These are phyloP conservation scores for Penicillium concentricum DNA, from an alignment of 2,329 filamentous ascomycete species.

Conservation along the genomic window DNA sequence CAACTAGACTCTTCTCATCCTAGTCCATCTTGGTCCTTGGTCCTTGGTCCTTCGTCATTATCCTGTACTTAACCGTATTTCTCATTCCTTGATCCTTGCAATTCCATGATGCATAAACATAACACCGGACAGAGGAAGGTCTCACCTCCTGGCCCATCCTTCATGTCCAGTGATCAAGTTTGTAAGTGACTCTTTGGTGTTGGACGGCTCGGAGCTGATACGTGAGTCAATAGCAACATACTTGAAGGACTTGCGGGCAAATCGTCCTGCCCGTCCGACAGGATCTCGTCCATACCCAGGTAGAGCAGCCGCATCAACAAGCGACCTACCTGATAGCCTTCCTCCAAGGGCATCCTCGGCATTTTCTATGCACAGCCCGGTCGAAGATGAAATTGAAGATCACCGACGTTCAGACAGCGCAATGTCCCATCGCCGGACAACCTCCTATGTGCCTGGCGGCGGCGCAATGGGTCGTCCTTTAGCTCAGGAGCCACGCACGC, in stretches of 20 bases:
- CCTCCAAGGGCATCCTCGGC: slow-evolving; percentile 46
- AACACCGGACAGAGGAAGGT: slow-evolving; percentile 41
- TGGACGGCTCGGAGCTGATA: slow-evolving; percentile 5
- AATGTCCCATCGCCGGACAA: slow-evolving; percentile 40
- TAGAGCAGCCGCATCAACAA: slow-evolving; percentile 39
- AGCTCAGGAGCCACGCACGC: slow-evolving; percentile 38
- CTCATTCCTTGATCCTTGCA: slow-evolving; percentile 10
- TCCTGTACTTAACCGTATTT: slow-evolving; percentile 9
- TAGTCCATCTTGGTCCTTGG: slow-evolving; percentile 1
- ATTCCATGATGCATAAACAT: slow-evolving; percentile 40
- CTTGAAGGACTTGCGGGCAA: slow-evolving; percentile 59
- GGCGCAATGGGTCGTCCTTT: slow-evolving; percentile 38
- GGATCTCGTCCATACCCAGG: slow-evolving; percentile 61
- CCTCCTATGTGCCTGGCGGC: slow-evolving; percentile 29
- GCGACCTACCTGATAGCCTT: slow-evolving; percentile 27
- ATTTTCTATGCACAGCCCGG: slow-evolving; percentile 37
- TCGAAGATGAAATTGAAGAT: slow-evolving; percentile 22
- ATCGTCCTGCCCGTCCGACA: slow-evolving; percentile 56
- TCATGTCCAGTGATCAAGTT: slow-evolving; percentile 49
- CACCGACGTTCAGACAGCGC: slow-evolving; percentile 41
- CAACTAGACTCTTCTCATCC: slow-evolving; percentile 11
- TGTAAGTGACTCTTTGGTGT: slow-evolving; percentile 35
- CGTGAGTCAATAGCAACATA: slow-evolving; percentile 51
- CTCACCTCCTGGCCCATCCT: slow-evolving; percentile 47
- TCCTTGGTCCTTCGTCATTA: not conserved